Evolutionary conservation across 2,329 filamentous ascomycete genomes (phyloP).

Genomic region (Chaetomium strumarium): DNA sequence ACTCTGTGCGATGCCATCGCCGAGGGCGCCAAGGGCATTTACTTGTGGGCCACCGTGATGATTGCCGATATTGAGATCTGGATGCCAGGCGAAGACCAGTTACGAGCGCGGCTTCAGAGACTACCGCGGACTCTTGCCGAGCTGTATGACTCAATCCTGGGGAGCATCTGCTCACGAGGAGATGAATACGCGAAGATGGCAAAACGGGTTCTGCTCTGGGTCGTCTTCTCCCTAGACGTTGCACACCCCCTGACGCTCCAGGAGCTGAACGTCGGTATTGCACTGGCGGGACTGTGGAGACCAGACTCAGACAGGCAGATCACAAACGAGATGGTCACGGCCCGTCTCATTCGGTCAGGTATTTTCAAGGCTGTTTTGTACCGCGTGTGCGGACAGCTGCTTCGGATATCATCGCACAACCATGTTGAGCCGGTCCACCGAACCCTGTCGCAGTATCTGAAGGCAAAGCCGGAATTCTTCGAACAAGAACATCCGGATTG

Average conservation of each 20-base stretch:
- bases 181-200: background rate
- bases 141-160: conserved; percentile 25
- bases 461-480: background rate
- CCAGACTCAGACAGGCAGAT: background rate
- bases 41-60: too few relatives aligned
- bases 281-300: background rate
- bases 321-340: background rate
- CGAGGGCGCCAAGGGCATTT: too few relatives aligned
- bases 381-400: background rate
- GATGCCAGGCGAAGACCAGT: background rate
- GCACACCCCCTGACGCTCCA: background rate
- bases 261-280: background rate
- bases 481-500: background rate
- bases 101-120: background rate
- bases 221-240: background rate
- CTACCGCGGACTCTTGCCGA: background rate
- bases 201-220: background rate
- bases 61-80: background rate
- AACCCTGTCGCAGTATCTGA: background rate
- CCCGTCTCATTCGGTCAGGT: background rate
- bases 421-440: background rate
- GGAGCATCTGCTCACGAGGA: conserved; percentile 20
- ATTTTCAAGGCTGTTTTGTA: background rate
- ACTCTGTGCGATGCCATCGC: too few relatives aligned
- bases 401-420: background rate